phyloP scores from a whole-genome alignment of 352 stramenopile species.

The Globisporangium cystogenes region DNA sequence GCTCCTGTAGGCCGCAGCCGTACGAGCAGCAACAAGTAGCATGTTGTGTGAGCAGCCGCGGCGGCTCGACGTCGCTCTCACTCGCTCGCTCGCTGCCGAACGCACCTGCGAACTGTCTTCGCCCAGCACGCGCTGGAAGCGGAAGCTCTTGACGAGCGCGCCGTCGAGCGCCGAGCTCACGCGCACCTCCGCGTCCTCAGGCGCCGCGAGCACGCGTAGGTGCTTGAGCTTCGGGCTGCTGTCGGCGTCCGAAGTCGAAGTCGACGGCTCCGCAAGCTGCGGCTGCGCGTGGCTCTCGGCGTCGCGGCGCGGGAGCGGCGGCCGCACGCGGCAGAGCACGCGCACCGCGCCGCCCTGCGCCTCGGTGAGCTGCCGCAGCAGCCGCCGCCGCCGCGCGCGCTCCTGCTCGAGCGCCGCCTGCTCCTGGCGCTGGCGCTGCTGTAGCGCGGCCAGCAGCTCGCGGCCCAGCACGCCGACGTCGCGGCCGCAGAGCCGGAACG shows the following conservation, averaged over 20 bases:
- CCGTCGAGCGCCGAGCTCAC: slow-evolving; percentile 35
- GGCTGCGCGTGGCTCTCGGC: slow-evolving; percentile 7
- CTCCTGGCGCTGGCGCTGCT: slow-evolving; percentile 27
- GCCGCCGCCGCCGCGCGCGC: slow-evolving; percentile 26
- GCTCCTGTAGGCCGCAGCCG: slow-evolving; percentile 23
- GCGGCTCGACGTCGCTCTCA: slow-evolving; percentile 40
- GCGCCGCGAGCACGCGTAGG: slow-evolving; percentile 19
- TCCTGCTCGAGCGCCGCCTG: slow-evolving; percentile 46
- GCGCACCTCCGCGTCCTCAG: slow-evolving; percentile 8
- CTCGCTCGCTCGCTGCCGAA: slow-evolving; percentile 36
- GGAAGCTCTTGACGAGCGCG: slow-evolving; percentile 73
- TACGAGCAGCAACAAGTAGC: no score
- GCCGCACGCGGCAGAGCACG: slow-evolving; percentile 78
- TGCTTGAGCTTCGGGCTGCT: slow-evolving; percentile 7
- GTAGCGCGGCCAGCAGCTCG: slow-evolving; percentile 50
- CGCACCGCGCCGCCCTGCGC: slow-evolving; percentile 52
- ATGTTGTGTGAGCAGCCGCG: no score
- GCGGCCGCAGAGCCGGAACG: slow-evolving; percentile 59
- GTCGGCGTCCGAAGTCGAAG: neutral
- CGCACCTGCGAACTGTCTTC: slow-evolving; percentile 71
- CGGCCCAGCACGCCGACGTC: slow-evolving; percentile 66
- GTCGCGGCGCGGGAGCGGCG: slow-evolving; percentile 18
- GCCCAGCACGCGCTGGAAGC: slow-evolving; percentile 82
- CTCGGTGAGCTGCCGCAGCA: slow-evolving; percentile 44
- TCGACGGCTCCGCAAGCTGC: neutral